phyloP scores from a whole-genome alignment of 192 early-diverging fungal species.

The Coemansia sp. region DNA sequence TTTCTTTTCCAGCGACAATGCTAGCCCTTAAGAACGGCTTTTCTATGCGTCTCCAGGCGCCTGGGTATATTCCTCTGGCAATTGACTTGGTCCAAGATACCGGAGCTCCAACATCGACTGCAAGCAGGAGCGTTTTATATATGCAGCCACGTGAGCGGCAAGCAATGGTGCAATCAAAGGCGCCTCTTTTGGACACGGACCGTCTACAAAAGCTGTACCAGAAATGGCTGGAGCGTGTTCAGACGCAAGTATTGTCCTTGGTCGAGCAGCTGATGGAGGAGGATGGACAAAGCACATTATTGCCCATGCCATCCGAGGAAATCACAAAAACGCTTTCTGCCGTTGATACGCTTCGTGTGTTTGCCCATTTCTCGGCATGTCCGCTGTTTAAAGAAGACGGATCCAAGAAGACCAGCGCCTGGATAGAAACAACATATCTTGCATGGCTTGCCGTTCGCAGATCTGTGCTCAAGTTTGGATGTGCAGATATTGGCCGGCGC shows the following conservation, averaged over 20 bases:
- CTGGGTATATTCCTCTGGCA: constrained; percentile 32
- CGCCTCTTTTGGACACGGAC: neutral
- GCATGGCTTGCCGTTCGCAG: constrained; percentile 30
- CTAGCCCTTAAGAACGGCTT: constrained; percentile 9
- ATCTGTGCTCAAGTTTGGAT: constrained; percentile 19
- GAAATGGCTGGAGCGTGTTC: constrained; percentile 16
- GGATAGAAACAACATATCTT: constrained; percentile 31
- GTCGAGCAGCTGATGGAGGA: constrained; percentile 11
- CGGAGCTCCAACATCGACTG: neutral
- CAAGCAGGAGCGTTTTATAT: constrained; percentile 23
- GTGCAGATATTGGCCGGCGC: constrained; percentile 2
- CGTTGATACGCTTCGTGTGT: constrained; percentile 28
- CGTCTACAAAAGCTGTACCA: constrained; percentile 10
- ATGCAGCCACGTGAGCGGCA: constrained; percentile 20
- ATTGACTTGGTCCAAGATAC: constrained; percentile 13
- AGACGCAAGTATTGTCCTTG: neutral
- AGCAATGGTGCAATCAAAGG: neutral
- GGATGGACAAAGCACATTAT: no score
- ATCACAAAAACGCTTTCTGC: constrained; percentile 8
- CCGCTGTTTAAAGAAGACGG: neutral
- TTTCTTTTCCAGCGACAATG: constrained; percentile 24
- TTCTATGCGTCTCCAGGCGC: constrained; percentile 18
- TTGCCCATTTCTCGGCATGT: constrained; percentile 12
- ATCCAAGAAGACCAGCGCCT: neutral
- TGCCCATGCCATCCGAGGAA: neutral